Conservation (phyloP, 2,329 filamentous ascomycete genomes). For the Zopfia rhizophila region DNA sequence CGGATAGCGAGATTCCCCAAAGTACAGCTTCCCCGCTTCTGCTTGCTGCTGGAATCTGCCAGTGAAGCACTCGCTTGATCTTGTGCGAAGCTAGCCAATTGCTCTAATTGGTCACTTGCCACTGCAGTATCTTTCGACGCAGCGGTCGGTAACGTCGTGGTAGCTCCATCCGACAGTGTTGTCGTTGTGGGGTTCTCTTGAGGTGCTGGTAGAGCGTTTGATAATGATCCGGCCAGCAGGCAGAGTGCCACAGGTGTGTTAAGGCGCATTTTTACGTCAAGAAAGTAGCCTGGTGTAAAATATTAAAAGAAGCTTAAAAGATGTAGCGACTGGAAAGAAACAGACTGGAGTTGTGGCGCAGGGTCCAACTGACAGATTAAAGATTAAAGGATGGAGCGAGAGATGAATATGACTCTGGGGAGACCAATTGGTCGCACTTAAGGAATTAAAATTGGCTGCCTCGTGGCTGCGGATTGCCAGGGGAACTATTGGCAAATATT, state of each 20-base stretch:
- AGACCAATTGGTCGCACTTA: too few species aligned
- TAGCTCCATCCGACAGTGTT: slow-evolving; percentile 7
- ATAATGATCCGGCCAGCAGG: slow-evolving; percentile 35
- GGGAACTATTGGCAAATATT: too few species aligned
- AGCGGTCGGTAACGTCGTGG: slow-evolving; percentile 27
- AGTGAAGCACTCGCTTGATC: slow-evolving; percentile 29
- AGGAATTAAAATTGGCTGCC: too few species aligned
- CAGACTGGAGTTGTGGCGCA: too few species aligned
- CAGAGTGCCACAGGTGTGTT: slow-evolving; percentile 32
- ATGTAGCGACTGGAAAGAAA: too few species aligned
- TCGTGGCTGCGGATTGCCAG: too few species aligned
- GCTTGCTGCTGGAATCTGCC: slow-evolving; percentile 17
- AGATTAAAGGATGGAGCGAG: too few species aligned
- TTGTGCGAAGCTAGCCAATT: slow-evolving; percentile 34
- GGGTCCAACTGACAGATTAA: too few species aligned
- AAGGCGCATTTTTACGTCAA: slow-evolving; percentile 36
- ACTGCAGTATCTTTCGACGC: slow-evolving; percentile 33
- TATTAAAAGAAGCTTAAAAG: slow-evolving; percentile 2
- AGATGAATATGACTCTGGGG: too few species aligned
- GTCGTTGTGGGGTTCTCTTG: slow-evolving; percentile 23
- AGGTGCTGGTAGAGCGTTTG: slow-evolving; percentile 35
- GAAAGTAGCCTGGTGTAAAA: neutral
- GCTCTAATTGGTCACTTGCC: slow-evolving; percentile 35
- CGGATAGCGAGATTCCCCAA: slow-evolving; percentile 37
- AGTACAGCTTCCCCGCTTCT: slow-evolving; percentile 37